Conservation (phyloP, 2,329 filamentous ascomycete species). For the Incumbomyces delicatus region DNA sequence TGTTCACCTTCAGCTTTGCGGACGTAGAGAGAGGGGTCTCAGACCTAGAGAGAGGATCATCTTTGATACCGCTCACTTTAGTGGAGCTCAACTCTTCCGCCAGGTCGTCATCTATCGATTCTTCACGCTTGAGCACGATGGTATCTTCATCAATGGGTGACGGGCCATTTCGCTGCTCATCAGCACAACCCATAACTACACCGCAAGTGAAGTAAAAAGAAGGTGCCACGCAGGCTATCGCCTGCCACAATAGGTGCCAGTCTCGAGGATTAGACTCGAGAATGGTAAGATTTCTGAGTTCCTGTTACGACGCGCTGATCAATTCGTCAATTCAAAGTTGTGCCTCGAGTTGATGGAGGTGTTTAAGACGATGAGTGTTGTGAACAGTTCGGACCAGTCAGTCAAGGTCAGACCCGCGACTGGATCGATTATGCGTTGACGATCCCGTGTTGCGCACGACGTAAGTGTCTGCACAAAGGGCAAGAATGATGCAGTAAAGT, state of each 20-base stretch:
- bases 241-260: not conserved
- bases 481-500: not conserved
- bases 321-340: too few species aligned
- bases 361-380: too few species aligned
- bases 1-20: constrained; percentile 13
- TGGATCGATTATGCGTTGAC: not conserved
- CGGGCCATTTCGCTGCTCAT: constrained; percentile 12
- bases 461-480: not conserved
- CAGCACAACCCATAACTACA: constrained; percentile 4
- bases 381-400: not conserved
- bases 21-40: constrained; percentile 4
- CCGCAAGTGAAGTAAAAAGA: not conserved
- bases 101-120: constrained; percentile 11
- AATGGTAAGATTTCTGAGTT: too few species aligned
- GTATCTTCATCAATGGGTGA: constrained; percentile 12
- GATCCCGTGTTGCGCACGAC: not conserved
- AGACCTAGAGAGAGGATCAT: constrained; percentile 6
- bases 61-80: constrained; percentile 12
- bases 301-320: too few species aligned
- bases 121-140: constrained; percentile 17
- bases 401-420: not conserved
- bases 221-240: not conserved
- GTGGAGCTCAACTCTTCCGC: constrained; percentile 12
- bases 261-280: too few species aligned
- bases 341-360: too few species aligned